Evolutionary conservation across 2,329 filamentous ascomycete genomes (phyloP), one percentile per base, ranked within the genome.

Genomic region (Neurospora crassa): DNA sequence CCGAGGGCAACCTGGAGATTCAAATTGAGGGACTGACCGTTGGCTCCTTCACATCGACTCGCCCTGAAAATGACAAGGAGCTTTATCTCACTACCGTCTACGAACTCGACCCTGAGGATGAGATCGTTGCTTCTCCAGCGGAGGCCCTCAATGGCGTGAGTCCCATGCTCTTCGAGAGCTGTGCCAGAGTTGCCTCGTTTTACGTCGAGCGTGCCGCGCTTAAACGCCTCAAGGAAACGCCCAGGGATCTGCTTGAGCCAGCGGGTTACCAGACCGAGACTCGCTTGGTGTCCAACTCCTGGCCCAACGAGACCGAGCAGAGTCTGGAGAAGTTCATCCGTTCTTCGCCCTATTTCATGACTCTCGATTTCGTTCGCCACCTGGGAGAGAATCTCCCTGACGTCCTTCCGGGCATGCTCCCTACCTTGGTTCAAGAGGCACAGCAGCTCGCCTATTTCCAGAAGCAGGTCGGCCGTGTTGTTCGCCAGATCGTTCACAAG

Each of bases 101-200:
- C 71, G 79, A 82, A n/a, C 34, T 82, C 5, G 82, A 84, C 67
- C 82, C 83, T 0, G 81, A 81, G 14, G 77, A 82, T 41, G 78
- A 80, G 59, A 81, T 84, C 16, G 72, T 81, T 3, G 68, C 68
- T 0, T 67, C 72, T 1, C 69, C 74, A 2, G 12, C 71, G 16
- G 29, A 69, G 5, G 73, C 47, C 0, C 37, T 70, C 0, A 69
- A 69, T 11, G 67, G 24, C 0, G 70, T 73, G 1, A 77, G 75
- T 20, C 72, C 72, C 2, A 72, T 77, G 3, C 74, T 83, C 0
- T 68, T 77, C 4, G 80, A 83, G 74, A 80, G 77, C 68, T 82
- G 80, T 69, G 76, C 79, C 18, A 77, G 79, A 12, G 80, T 83
- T 5, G 79, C 79, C 10, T 75, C 78, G 0, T 81, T 79, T 67